phyloP scores from a whole-genome alignment of 208 protist species.

The Leishmania amazonensis region DNA sequence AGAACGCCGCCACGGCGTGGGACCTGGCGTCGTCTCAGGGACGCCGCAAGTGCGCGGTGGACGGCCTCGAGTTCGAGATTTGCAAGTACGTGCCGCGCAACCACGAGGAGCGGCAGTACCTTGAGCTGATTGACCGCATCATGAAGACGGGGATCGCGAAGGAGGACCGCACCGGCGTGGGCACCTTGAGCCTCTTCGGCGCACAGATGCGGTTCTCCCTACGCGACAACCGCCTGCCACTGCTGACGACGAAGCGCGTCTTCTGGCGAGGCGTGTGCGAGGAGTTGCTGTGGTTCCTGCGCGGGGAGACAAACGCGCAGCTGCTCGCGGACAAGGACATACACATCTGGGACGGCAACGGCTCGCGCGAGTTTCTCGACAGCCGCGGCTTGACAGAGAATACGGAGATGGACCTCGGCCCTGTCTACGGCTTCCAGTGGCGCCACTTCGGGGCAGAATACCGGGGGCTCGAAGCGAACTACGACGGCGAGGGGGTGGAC shows the following conservation, averaged over 20 bases:
- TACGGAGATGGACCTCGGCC: conserved; percentile 97
- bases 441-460: conserved; percentile 98
- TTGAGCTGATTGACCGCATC: conserved; percentile 87
- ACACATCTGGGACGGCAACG: conserved; percentile 99
- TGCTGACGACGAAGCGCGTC: conserved; percentile 99
- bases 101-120: conserved; percentile 93
- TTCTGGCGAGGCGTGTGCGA: conserved; percentile 98
- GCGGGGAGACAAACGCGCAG: conserved; percentile 95
- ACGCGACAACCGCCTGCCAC: conserved; percentile 92
- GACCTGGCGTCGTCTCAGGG: conserved; percentile 42
- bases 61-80: conserved; percentile 56
- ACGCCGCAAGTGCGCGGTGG: conserved; percentile 32
- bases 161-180: conserved; percentile 96
- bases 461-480: conserved; percentile 81
- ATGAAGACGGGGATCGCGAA: conserved; percentile 75
- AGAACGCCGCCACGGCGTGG: conserved; percentile 32
- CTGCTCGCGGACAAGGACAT: conserved; percentile 90
- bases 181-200: conserved; percentile 96
- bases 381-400: conserved; percentile 90
- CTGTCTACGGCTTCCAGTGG: conserved; percentile 99
- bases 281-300: conserved; percentile 99
- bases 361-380: conserved; percentile 96
- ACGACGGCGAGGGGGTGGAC: conserved; percentile 95
- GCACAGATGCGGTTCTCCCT: conserved; percentile 97
- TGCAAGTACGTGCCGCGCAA: conserved; percentile 82